A percentile compares a stretch with the other conserved stretches of the same genome.
phyloP scores from a whole-genome alignment of 257 asterid species.

The Cordia subcordata region DNA sequence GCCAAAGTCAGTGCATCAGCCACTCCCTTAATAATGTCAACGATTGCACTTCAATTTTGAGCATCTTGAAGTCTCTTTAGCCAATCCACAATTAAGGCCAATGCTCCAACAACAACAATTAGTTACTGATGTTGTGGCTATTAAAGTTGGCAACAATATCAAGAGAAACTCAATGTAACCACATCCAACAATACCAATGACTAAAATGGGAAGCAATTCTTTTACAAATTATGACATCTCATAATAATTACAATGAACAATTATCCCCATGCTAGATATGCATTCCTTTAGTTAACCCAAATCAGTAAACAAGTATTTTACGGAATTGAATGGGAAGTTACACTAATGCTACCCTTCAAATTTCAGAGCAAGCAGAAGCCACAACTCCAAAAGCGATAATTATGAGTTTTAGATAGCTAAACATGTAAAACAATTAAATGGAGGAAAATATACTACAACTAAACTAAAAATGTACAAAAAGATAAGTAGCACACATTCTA shows the following conservation, averaged over 20 bases:
- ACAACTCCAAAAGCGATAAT: not conserved
- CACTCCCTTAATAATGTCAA: conserved; percentile 82
- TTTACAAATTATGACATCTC: not conserved
- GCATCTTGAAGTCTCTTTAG: conserved; percentile 59
- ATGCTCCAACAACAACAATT: conserved; percentile 95
- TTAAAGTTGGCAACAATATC: conserved; percentile 7
- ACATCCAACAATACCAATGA: not conserved
- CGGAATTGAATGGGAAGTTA: too few species aligned
- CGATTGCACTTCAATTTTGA: conserved; percentile 69
- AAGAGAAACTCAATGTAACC: not conserved
- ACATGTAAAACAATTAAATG: too few species aligned
- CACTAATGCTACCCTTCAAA: not conserved
- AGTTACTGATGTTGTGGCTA: conserved; percentile 99
- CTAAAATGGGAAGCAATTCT: too few species aligned
- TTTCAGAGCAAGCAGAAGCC: not conserved
- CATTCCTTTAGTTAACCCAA: too few species aligned
- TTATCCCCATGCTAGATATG: too few species aligned
- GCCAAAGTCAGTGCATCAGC: conserved; percentile 98
- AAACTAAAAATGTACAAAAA: too few species aligned
- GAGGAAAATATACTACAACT: too few species aligned
- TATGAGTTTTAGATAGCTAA: too few species aligned
- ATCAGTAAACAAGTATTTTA: not conserved
- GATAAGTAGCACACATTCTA: too few species aligned
- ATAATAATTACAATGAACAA: too few species aligned
- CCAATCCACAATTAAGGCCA: conserved; percentile 82